Conservation (phyloP, 2,329 filamentous ascomycete species). For the Pleurostoma richardsiae region DNA sequence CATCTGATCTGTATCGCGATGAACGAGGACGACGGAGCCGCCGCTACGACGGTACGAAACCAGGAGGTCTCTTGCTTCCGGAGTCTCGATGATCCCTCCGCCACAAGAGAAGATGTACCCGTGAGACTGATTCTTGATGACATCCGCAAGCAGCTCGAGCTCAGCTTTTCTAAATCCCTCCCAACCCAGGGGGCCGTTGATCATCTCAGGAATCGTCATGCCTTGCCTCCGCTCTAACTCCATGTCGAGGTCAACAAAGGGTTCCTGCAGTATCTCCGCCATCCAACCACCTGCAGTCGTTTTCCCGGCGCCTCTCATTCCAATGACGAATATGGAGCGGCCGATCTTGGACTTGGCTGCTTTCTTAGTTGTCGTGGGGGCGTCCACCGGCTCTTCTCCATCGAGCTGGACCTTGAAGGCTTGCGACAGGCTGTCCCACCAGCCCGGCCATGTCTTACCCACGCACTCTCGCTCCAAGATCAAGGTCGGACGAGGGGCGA, state of each 20-base stretch:
- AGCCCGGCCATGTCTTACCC: conserved; percentile 97
- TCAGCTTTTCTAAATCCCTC: conserved; percentile 81
- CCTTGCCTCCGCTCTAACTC: conserved; percentile 73
- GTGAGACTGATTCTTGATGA: conserved; percentile 68
- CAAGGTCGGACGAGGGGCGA: conserved; percentile 65
- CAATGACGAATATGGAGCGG: conserved; percentile 85
- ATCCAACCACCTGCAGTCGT: conserved; percentile 90
- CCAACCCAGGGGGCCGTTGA: conserved; percentile 71
- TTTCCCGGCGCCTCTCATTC: conserved; percentile 96
- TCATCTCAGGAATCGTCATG: conserved; percentile 80
- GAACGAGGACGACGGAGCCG: conserved; percentile 81
- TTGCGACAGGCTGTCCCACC: conserved; percentile 87
- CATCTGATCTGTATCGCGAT: conserved; percentile 81
- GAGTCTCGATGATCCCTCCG: conserved; percentile 85
- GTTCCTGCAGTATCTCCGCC: conserved; percentile 66
- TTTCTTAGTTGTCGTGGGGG: conserved; percentile 17
- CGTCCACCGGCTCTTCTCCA: conserved; percentile 56
- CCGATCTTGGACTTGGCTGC: conserved; percentile 29
- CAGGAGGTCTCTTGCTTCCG: conserved; percentile 73
- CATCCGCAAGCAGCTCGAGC: conserved; percentile 64
- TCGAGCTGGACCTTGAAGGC: conserved; percentile 73
- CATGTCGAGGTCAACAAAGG: conserved; percentile 80
- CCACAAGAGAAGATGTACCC: conserved; percentile 89
- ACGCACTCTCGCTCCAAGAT: conserved; percentile 89
- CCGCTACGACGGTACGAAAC: conserved; percentile 67